phyloP scores from a whole-genome alignment of 202 grass and related monocot species.

The Hordeum pubiflorum region DNA sequence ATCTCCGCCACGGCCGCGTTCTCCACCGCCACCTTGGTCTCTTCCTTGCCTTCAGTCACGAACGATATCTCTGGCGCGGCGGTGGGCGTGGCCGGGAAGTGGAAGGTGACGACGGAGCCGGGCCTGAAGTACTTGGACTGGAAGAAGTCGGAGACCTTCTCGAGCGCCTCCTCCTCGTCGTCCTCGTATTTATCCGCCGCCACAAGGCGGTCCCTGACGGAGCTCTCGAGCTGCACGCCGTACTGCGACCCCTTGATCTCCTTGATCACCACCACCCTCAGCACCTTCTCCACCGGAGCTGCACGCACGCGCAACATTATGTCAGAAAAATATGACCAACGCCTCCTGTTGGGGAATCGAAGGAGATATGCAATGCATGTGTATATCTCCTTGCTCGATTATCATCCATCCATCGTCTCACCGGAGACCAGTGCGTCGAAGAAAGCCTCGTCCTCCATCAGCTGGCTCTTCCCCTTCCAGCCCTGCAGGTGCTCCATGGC shows the following conservation, averaged over 20 bases:
- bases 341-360: too few relatives aligned
- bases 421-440: slow-evolving; percentile 51
- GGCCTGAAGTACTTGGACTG: slow-evolving; percentile 74
- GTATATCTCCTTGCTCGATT: neutral
- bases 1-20: slow-evolving; percentile 50
- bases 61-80: slow-evolving; percentile 43
- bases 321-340: neutral
- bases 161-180: slow-evolving; percentile 65
- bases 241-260: slow-evolving; percentile 94
- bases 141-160: slow-evolving; percentile 62
- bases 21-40: slow-evolving; percentile 42
- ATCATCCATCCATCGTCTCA: neutral
- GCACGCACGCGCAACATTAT: neutral
- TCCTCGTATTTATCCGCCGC: slow-evolving; percentile 61
- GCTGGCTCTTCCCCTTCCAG: slow-evolving; percentile 51
- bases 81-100: slow-evolving; percentile 20
- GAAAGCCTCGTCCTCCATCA: slow-evolving; percentile 48
- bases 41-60: slow-evolving; percentile 60
- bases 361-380: neutral
- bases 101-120: slow-evolving; percentile 52
- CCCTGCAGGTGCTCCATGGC: slow-evolving; percentile 19
- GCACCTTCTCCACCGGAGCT: slow-evolving; percentile 61
- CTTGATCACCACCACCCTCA: slow-evolving; percentile 77
- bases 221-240: slow-evolving; percentile 85
- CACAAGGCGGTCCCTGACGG: slow-evolving; percentile 61